Percentiles rank a stretch among this genome's conserved stretches.
Evolutionary conservation across 75 land plant species (phyloP).

Genomic region (Pinus tabuliformis): DNA sequence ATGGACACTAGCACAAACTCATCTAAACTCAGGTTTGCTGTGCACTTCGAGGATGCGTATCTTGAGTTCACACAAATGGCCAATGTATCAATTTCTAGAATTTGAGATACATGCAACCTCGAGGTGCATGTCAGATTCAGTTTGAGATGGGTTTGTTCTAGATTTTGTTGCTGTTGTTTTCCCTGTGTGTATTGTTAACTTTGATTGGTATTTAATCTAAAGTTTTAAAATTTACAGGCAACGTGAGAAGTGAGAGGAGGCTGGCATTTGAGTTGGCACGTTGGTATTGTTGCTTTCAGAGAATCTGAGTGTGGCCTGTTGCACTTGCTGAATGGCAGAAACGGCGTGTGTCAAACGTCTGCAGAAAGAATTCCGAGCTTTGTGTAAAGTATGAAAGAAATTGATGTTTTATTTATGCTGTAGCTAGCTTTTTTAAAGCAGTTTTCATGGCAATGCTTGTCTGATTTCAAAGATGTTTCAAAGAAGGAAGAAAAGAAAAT

Average conservation of each 20-base stretch:
- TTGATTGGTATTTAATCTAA: not conserved
- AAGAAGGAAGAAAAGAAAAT: not conserved
- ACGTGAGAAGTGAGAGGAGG: not conserved
- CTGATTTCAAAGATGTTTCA: not conserved
- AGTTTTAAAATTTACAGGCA: not conserved
- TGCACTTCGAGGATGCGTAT: no score
- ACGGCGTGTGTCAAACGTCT: constrained; percentile 89
- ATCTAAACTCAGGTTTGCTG: no score
- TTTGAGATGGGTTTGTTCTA: not conserved
- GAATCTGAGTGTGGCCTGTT: not conserved
- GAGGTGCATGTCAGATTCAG: not conserved
- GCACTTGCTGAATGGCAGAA: constrained; percentile 59
- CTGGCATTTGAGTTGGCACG: not conserved
- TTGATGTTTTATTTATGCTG: not conserved
- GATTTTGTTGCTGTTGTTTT: not conserved
- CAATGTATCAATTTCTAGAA: not conserved
- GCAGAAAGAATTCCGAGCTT: constrained; percentile 86
- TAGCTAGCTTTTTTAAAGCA: not conserved
- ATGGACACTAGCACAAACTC: no score
- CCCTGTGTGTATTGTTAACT: not conserved
- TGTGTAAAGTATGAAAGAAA: constrained; percentile 69
- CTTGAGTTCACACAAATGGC: not conserved
- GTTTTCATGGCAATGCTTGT: not conserved
- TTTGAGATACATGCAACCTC: not conserved
- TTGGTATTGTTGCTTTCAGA: not conserved